Percentiles rank a stretch among this genome's conserved stretches.
Conservation (phyloP, 495 filamentous ascomycete genomes). For the Xylaria nigripes region DNA sequence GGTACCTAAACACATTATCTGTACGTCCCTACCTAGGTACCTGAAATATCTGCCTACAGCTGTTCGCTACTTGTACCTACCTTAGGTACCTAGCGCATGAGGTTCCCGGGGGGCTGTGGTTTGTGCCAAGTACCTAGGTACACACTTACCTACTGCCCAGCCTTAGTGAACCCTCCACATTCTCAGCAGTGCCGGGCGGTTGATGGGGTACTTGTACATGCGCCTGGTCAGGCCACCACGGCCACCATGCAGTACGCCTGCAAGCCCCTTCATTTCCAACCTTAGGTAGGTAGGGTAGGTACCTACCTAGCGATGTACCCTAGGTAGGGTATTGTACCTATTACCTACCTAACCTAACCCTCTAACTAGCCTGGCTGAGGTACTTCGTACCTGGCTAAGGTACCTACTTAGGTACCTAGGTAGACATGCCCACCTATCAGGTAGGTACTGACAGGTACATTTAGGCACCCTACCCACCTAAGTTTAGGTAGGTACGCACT, state of each 20-base stretch:
- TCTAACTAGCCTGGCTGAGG: no score
- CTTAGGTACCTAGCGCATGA: background rate
- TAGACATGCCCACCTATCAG: no score
- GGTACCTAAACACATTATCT: background rate
- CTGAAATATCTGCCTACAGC: no score
- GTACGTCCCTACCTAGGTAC: background rate
- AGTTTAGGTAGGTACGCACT: no score
- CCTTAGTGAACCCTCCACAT: background rate
- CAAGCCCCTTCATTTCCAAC: conserved; percentile 13
- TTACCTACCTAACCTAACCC: no score
- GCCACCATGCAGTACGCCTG: background rate
- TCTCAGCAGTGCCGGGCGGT: background rate
- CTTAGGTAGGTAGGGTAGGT: no score
- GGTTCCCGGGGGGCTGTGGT: background rate
- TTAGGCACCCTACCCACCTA: no score
- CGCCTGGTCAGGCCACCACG: background rate
- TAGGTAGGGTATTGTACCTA: no score
- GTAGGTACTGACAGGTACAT: no score
- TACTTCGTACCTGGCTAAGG: no score
- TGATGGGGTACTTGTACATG: conserved; percentile 1
- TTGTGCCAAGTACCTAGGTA: background rate
- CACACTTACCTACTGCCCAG: background rate
- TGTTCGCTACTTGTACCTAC: background rate
- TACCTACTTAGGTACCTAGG: no score
- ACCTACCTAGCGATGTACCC: no score